phyloP scores from a whole-genome alignment of 331 rosid genomes.

The Dryas integrifolia region DNA sequence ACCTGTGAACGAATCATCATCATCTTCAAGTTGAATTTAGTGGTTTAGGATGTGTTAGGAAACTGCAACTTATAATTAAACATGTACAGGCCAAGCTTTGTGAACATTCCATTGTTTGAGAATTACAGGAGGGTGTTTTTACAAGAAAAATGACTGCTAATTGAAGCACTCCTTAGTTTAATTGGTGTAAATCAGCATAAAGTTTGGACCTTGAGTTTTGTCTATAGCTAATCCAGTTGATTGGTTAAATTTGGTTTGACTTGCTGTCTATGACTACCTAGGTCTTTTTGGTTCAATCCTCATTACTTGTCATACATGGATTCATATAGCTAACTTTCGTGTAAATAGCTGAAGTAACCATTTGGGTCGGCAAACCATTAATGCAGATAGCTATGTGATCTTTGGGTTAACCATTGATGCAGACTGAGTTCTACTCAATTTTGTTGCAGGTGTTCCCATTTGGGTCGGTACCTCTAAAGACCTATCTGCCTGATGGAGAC shows the following conservation, averaged over 20 bases:
- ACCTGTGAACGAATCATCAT: neutral
- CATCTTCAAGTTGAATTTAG: neutral
- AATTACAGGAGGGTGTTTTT: too few relatives aligned
- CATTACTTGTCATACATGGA: neutral
- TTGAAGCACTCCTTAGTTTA: neutral
- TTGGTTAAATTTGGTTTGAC: neutral
- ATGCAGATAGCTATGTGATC: neutral
- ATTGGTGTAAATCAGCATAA: neutral
- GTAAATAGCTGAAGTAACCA: neutral
- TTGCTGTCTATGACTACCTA: neutral
- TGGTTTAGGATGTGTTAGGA: neutral
- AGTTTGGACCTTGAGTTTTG: neutral
- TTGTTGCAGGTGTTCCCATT: conserved; percentile 70
- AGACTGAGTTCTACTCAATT: neutral
- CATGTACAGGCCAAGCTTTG: too few relatives aligned
- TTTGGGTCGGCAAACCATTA: too few relatives aligned
- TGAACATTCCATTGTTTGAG: too few relatives aligned
- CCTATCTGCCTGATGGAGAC: conserved; percentile 95
- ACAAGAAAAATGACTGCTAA: too few relatives aligned
- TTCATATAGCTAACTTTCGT: neutral
- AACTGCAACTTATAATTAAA: neutral
- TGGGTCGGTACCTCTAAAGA: conserved; percentile 89
- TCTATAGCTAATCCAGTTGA: neutral
- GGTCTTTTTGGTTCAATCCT: neutral
- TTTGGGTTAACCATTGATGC: neutral